A percentile compares a stretch with the other conserved stretches of the same genome.
phyloP scores from a whole-genome alignment of 2,329 filamentous ascomycete species.

The Aspergillus bombycis region DNA sequence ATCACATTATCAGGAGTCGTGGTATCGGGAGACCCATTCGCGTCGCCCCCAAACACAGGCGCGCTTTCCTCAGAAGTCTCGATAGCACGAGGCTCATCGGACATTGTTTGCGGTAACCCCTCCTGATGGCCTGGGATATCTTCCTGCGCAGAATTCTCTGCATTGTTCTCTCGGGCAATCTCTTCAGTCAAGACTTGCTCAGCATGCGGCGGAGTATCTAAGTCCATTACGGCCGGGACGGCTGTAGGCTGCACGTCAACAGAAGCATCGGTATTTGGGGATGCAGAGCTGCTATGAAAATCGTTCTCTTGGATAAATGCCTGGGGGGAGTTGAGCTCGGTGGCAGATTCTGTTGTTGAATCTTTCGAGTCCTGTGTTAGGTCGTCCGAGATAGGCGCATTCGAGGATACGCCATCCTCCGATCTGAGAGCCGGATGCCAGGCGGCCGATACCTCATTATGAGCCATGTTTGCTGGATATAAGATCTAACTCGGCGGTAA shows the following conservation, averaged over 20 bases:
- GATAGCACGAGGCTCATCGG: not conserved
- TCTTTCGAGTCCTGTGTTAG: conserved; percentile 7
- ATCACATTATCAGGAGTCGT: not conserved
- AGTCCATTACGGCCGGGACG: not conserved
- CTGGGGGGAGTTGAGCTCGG: not conserved
- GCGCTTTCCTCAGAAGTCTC: conserved; percentile 1
- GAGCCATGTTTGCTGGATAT: conserved; percentile 27
- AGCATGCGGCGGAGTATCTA: not conserved
- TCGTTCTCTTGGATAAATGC: not conserved
- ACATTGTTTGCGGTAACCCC: not conserved
- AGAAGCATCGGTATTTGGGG: not conserved
- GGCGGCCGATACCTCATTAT: conserved; percentile 34
- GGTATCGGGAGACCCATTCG: not conserved
- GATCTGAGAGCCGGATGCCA: conserved; percentile 62
- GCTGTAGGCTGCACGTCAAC: not conserved
- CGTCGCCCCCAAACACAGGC: not conserved
- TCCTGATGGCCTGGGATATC: not conserved
- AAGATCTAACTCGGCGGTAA: conserved; percentile 11
- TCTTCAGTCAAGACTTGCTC: not conserved
- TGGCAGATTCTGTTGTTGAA: not conserved
- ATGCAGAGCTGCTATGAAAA: not conserved
- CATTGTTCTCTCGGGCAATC: not conserved
- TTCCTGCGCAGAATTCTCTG: not conserved
- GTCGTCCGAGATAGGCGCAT: conserved; percentile 20
- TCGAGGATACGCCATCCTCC: conserved; percentile 33